Evolutionary conservation across 179 eudicot species (phyloP), one percentile per base, ranked within the genome.

Genomic region (Spinacia oleracea): DNA sequence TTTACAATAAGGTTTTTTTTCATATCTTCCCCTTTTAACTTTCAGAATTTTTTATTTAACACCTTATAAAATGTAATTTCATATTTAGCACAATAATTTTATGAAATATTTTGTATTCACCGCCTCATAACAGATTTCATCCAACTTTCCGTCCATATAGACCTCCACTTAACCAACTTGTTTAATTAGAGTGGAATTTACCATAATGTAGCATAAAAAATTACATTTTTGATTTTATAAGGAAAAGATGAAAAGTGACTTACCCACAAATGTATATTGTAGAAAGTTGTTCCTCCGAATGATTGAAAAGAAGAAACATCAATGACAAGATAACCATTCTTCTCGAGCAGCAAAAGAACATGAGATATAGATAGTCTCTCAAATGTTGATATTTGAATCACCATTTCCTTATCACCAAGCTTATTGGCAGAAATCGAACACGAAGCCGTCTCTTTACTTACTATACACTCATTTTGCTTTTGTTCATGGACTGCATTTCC

Each of bases 241-340:
- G n/a, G 23, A 0, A 2, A 4, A 51, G 29, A 11, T 31, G 11
- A 9, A 45, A 12, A 62, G 15, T 15, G 15, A 27, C 82, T 79
- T 84, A 90, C 94, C 93, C 84, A 83, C 74, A 92, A 78, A 82
- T 89, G 92, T 32, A 90, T 34, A 67, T 80, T 88, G 79, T 77
- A 78, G 86, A 90, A 85, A 43, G 82, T 75, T 72, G 79, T 78
- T 18, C 85, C 90, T 70, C 89, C 88, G 81, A 66, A 81, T 45
- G 90, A 81, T n/a, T 85, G 77, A 14, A 84, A 85, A 66, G 83
- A 82, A 45, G 94, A 84, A 43, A 84, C 82, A 81, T 84, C 81
- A 45, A 88, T 23, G 21, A 91, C 75, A 35, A 76, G 0, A 69
- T 83, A 72, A 1, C 89, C 89, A 45, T 83, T 82, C 40, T 82